A percentile compares a stretch with the other conserved stretches of the same genome.
Conservation (phyloP, 2,329 filamentous ascomycete species). For the Ceratocystis harringtonii region DNA sequence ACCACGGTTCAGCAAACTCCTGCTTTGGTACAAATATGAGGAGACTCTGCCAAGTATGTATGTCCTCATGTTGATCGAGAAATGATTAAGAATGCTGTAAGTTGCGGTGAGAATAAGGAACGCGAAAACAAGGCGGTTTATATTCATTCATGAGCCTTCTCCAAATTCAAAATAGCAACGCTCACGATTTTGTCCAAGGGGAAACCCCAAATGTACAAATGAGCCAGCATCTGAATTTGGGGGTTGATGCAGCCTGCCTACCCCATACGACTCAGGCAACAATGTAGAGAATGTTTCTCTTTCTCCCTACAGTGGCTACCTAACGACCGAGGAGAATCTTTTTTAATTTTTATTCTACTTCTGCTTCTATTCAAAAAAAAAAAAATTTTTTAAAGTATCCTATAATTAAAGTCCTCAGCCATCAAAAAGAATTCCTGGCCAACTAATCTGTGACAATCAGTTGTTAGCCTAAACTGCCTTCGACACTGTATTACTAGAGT, state of each 20-base stretch:
- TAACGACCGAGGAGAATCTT: too few relatives aligned
- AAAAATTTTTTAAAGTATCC: too few relatives aligned
- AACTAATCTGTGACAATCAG: too few relatives aligned
- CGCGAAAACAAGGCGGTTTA: neutral
- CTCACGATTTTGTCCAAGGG: neutral
- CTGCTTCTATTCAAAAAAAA: too few relatives aligned
- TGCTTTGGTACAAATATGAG: too few relatives aligned
- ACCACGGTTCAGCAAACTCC: neutral
- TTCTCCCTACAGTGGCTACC: too few relatives aligned
- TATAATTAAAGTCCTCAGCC: too few relatives aligned
- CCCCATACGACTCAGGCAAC: neutral
- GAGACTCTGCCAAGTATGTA: neutral
- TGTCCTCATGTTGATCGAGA: neutral
- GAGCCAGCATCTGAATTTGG: neutral
- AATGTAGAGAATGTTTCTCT: neutral
- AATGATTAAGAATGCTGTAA: neutral
- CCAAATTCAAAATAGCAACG: neutral
- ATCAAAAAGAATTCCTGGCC: too few relatives aligned
- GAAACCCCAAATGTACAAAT: neutral
- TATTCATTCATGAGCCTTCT: neutral
- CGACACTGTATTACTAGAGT: too few relatives aligned
- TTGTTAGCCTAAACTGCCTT: too few relatives aligned
- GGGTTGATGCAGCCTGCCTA: neutral
- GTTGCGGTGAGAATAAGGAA: neutral
- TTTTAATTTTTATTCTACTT: too few relatives aligned